A percentile compares a stretch with the other conserved stretches of the same genome.
Conservation (phyloP, 345 rosid species). For the Salix arbutifolia region DNA sequence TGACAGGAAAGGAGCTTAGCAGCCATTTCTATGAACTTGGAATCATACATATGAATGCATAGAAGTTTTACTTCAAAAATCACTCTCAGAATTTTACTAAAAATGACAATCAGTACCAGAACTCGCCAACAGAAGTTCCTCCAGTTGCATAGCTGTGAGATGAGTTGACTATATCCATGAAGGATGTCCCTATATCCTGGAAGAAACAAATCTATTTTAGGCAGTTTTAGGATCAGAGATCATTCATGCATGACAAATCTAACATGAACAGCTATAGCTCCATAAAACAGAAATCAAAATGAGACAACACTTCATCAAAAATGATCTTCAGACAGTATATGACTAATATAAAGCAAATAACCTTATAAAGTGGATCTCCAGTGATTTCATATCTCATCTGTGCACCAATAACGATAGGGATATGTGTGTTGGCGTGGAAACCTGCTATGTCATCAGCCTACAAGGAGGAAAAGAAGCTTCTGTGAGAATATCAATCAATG, state of each 20-base stretch:
- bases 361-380: constrained; percentile 86
- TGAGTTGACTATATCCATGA: constrained; percentile 79
- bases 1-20: not conserved
- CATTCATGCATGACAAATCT: not conserved
- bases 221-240: not conserved
- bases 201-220: constrained; percentile 11
- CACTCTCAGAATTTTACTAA: not conserved
- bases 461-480: constrained; percentile 14
- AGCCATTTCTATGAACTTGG: not conserved
- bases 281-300: not conserved
- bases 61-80: not conserved
- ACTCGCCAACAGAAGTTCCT: constrained; percentile 75
- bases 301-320: not conserved
- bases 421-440: constrained; percentile 87
- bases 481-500: not conserved
- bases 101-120: constrained; percentile 54
- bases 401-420: constrained; percentile 84
- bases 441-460: constrained; percentile 90
- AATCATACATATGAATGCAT: not conserved
- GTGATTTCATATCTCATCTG: constrained; percentile 93
- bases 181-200: constrained; percentile 67
- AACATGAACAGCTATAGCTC: not conserved
- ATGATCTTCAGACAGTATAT: not conserved
- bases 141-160: constrained; percentile 94
- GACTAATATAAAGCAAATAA: constrained; percentile 18